Base-by-base conservation (phyloP, 495 filamentous ascomycete genomes). In the Elasticomyces elasticus region DNA sequence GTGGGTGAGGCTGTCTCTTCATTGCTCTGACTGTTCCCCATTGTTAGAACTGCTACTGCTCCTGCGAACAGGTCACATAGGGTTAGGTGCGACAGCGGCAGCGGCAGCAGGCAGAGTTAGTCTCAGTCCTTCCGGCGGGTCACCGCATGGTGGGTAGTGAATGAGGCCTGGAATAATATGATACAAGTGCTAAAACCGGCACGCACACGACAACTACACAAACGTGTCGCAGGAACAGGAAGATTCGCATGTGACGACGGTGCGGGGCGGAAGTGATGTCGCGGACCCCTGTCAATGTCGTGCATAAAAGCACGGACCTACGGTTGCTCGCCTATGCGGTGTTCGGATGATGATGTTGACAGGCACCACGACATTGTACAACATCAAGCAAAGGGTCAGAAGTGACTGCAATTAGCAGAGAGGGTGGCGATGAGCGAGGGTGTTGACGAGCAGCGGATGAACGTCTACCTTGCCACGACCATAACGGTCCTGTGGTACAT, bases 401-500 rank as follows among this genome's bases (percentile, higher is more conserved):
- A 15, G 30, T 53, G 40, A 27, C 31, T 13, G 42, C 25, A 5
- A 24, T 12, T 30, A 23, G 37, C 40, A 13, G 35, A 51, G 19
- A 37, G 25, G n/a, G 7, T 19, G 28, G 24, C 33, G 15, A 42
- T 51, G 30, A 12, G 27, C 51, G 44, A 50, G 17, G 13, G 19
- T 10, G 38, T 24, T 17, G 25, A 42, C 1, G 17, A 24, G 5
- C 20, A 28, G 38, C 38, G 7, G 31, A 43, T 51, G 42, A 52
- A 49, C 20, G 33, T 54, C 52, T 67, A 65, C 51, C 43, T 72
- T 33, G 56, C 58, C 62, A 15, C 19, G 13, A 40, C 35, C 35
- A 40, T 40, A 12, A 40, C 63, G 24, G 51, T 67, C 11, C 56
- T 74, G 33, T 68, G 67, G 51, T 69, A 70, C 56, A 42, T 73